These are phyloP conservation scores for Trichoderma aggressivum DNA, from an alignment of 2,329 filamentous ascomycete genomes.

Conservation along the genomic window DNA sequence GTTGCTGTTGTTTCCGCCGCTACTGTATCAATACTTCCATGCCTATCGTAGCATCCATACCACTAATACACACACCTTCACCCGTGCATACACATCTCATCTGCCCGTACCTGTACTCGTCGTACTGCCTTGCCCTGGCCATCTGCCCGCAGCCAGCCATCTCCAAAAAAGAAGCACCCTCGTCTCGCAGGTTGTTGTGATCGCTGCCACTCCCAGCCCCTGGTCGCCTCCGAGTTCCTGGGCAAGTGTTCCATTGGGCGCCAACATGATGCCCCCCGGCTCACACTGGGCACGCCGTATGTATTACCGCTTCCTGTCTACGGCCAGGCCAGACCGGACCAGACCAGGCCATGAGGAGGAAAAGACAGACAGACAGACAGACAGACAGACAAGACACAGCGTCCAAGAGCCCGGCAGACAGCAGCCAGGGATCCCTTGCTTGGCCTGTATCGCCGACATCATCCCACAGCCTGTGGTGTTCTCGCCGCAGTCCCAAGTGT, in stretches of 20 bases:
- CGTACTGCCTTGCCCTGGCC: not conserved
- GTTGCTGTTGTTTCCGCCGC: not conserved
- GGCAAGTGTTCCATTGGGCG: slow-evolving; percentile 9
- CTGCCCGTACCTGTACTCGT: not conserved
- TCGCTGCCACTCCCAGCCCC: not conserved
- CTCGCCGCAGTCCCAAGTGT: slow-evolving; percentile 10
- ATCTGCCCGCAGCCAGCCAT: not conserved
- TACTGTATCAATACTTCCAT: too few relatives aligned
- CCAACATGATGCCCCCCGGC: not conserved
- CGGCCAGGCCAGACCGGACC: too few relatives aligned
- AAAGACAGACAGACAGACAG: not conserved
- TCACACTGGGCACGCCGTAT: slow-evolving; percentile 1
- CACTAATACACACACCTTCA: too few relatives aligned
- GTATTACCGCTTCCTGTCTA: slow-evolving; percentile 1
- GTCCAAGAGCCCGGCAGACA: not conserved
- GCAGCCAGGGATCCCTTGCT: slow-evolving; percentile 2
- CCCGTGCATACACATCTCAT: too few relatives aligned
- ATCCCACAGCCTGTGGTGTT: slow-evolving; percentile 10
- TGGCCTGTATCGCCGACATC: slow-evolving; percentile 10
- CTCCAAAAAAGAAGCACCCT: not conserved
- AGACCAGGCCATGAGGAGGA: not conserved
- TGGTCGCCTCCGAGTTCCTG: slow-evolving; percentile 14
- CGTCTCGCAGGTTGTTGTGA: slow-evolving; percentile 2
- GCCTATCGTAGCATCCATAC: not conserved
- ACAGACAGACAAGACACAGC: not conserved